Evolutionary conservation across 805 yeast genomes (phyloP).

Genomic region (Metschnikowia hibisci): DNA sequence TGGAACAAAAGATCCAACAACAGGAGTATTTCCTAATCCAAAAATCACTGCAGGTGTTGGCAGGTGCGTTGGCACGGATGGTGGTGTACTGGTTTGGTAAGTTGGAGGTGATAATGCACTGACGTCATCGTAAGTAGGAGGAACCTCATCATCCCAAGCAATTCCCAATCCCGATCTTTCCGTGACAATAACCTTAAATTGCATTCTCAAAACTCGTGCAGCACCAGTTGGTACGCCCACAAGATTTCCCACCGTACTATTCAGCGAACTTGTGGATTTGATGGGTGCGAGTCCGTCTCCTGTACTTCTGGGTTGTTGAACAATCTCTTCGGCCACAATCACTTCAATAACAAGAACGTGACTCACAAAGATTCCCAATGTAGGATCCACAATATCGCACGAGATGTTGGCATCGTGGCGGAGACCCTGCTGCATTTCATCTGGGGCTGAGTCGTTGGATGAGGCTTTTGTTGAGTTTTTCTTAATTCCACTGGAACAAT

Average conservation of each 20-base stretch:
- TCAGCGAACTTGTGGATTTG: slow-evolving; percentile 20
- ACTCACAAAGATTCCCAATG: slow-evolving; percentile 67
- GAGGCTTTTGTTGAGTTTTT: slow-evolving; percentile 44
- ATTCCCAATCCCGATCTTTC: slow-evolving; percentile 95
- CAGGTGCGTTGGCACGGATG: slow-evolving; percentile 31
- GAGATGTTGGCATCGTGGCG: slow-evolving; percentile 51
- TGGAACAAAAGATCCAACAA: slow-evolving; percentile 20
- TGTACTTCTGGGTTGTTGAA: slow-evolving; percentile 20
- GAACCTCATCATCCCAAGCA: slow-evolving; percentile 99
- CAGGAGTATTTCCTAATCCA: slow-evolving; percentile 45
- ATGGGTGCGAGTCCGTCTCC: slow-evolving; percentile 24
- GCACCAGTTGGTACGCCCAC: slow-evolving; percentile 88
- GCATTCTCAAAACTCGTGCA: slow-evolving; percentile 93
- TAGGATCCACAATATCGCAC: slow-evolving; percentile 81
- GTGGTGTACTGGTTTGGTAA: slow-evolving; percentile 44
- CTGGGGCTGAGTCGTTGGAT: slow-evolving; percentile 30
- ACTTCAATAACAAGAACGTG: slow-evolving; percentile 82
- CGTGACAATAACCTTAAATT: slow-evolving; percentile 75
- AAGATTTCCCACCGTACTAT: slow-evolving; percentile 1
- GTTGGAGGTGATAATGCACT: slow-evolving; percentile 83
- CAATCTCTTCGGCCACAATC: slow-evolving; percentile 87
- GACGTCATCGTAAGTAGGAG: slow-evolving; percentile 90
- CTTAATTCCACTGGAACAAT: slow-evolving; percentile 49
- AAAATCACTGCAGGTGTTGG: slow-evolving; percentile 36
- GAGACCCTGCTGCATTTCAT: slow-evolving; percentile 26